phyloP scores from a whole-genome alignment of 1,284 basidiomycete species.

The Sanghuangporus weigelae region DNA sequence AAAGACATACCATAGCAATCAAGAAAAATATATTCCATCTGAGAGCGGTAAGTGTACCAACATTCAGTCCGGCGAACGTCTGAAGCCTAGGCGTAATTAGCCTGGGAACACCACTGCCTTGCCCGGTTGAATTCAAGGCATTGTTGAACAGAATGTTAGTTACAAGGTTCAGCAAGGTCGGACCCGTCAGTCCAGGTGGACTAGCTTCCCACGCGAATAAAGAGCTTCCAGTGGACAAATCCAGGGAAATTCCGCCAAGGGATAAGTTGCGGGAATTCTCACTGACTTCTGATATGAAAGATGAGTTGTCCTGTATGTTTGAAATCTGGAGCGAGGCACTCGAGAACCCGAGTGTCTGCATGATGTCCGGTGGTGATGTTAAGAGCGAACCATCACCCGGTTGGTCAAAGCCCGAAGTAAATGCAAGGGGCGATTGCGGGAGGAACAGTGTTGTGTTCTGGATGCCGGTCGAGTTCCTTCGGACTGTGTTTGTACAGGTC shows the following conservation, averaged over 20 bases:
- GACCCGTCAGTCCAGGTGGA: constrained; percentile 47
- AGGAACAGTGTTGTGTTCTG: constrained; percentile 42
- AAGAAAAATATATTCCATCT: constrained; percentile 69
- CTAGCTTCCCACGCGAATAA: constrained; percentile 62
- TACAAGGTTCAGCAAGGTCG: constrained; percentile 59
- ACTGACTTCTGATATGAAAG: constrained; percentile 48
- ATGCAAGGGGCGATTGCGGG: constrained; percentile 1
- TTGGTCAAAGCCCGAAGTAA: constrained; percentile 17
- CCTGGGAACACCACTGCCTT: constrained; percentile 30
- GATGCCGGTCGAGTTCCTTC: constrained; percentile 20
- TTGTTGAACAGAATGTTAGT: constrained; percentile 61
- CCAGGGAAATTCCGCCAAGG: constrained; percentile 58
- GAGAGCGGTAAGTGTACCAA: constrained; percentile 52
- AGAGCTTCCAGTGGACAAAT: constrained; percentile 37
- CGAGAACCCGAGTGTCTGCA: constrained; percentile 35
- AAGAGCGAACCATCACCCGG: constrained; percentile 28
- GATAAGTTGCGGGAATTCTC: constrained; percentile 45
- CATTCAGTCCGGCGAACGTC: constrained; percentile 46
- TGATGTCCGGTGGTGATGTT: constrained; percentile 42
- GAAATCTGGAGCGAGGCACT: constrained; percentile 29
- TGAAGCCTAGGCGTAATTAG: constrained; percentile 53
- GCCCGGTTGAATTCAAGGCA: constrained; percentile 45
- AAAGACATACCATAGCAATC: constrained; percentile 52
- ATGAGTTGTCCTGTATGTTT: constrained; percentile 43
- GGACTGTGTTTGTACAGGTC: constrained; percentile 42